phyloP scores from a whole-genome alignment of 306 rosid genomes.

The Arachis hypogaea region DNA sequence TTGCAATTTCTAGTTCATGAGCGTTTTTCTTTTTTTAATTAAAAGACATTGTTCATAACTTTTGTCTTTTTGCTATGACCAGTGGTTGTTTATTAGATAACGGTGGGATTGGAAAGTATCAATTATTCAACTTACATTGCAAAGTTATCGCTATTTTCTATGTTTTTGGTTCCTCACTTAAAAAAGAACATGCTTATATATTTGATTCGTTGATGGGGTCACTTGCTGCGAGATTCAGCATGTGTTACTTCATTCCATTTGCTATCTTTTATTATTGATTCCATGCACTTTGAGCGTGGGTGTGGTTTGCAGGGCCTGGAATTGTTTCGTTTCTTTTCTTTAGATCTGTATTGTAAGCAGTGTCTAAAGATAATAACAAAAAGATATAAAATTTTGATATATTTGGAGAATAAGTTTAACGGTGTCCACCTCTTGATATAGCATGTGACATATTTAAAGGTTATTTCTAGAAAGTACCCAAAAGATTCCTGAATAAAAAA shows the following conservation, averaged over 20 bases:
- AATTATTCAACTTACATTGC: background rate
- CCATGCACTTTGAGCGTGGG: background rate
- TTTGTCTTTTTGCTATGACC: no score
- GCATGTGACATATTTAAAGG: background rate
- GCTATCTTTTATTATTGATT: background rate
- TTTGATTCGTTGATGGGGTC: slow-evolving; percentile 30
- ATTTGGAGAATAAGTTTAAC: background rate
- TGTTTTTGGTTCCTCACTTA: slow-evolving; percentile 19
- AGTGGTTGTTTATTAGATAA: background rate
- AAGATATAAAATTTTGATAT: slow-evolving; percentile 5
- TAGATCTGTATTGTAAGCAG: slow-evolving; percentile 23
- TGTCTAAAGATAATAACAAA: background rate
- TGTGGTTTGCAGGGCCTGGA: slow-evolving; percentile 12
- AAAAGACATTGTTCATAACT: no score
- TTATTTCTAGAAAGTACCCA: background rate
- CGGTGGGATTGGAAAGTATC: background rate
- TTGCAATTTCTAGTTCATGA: no score
- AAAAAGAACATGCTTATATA: background rate
- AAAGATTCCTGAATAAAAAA: background rate
- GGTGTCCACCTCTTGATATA: no score
- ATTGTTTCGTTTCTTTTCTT: background rate
- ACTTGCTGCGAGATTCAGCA: slow-evolving; percentile 5
- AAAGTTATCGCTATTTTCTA: slow-evolving; percentile 3
- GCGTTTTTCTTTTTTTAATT: no score
- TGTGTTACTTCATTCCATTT: background rate